These are phyloP conservation scores for Emergomyces orientalis DNA, from an alignment of 2,329 filamentous ascomycete species.

Conservation along the genomic window DNA sequence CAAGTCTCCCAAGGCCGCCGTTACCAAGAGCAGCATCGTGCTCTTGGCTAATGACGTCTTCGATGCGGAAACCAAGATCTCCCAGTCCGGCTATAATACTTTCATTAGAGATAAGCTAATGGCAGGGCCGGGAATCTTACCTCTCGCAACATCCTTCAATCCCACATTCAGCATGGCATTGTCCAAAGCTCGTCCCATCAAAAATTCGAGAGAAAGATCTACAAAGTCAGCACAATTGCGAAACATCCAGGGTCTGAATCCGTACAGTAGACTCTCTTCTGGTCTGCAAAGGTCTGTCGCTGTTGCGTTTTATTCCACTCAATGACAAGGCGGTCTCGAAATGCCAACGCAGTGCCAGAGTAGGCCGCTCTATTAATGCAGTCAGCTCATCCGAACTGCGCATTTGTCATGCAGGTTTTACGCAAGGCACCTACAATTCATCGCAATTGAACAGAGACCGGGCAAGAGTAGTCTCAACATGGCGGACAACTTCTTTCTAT, in stretches of 20 bases:
- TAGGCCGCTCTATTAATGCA: slow-evolving; percentile 60
- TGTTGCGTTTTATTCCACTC: slow-evolving; percentile 99
- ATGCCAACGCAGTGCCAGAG: slow-evolving; percentile 78
- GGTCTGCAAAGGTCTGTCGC: slow-evolving; percentile 79
- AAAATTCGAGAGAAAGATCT: slow-evolving; percentile 89
- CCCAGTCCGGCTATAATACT: slow-evolving; percentile 57
- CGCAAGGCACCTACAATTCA: slow-evolving; percentile 48
- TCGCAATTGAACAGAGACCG: slow-evolving; percentile 98
- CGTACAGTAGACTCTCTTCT: slow-evolving; percentile 85
- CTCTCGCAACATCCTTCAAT: slow-evolving; percentile 71
- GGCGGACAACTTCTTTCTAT: slow-evolving; percentile 74
- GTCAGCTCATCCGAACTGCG: slow-evolving; percentile 4
- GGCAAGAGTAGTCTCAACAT: slow-evolving; percentile 93
- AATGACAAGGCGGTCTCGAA: slow-evolving; percentile 83
- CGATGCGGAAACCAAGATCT: slow-evolving; percentile 91
- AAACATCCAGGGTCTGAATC: background rate
- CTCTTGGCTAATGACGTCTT: slow-evolving; percentile 89
- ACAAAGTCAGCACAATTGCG: slow-evolving; percentile 8
- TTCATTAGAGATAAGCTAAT: slow-evolving; percentile 9
- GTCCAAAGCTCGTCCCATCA: slow-evolving; percentile 93
- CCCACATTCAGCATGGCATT: slow-evolving; percentile 98
- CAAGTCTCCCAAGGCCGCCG: slow-evolving; percentile 85
- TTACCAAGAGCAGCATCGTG: slow-evolving; percentile 95
- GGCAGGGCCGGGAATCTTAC: slow-evolving; percentile 38
- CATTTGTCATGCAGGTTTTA: background rate